Conservation (phyloP, 2,329 filamentous ascomycete genomes). For the Setomelanomma holmii region DNA sequence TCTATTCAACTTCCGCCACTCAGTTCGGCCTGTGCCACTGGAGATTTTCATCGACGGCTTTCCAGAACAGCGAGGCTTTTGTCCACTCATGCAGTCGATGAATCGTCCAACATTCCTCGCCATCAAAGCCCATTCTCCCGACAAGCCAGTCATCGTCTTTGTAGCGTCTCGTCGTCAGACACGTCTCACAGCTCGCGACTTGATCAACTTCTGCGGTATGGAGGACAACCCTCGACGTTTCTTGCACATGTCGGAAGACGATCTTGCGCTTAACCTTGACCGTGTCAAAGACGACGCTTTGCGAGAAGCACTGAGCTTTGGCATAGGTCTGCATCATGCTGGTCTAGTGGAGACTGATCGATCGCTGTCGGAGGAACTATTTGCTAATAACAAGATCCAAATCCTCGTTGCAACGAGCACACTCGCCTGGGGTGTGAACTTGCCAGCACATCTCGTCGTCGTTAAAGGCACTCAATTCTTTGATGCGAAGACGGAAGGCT, state of each 20-base stretch:
- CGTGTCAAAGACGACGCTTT: constrained; percentile 92
- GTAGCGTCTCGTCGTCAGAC: constrained; percentile 96
- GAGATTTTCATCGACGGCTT: constrained; percentile 99
- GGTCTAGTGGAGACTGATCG: constrained; percentile 95
- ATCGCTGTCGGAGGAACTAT: constrained; percentile 89
- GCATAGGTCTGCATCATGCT: constrained; percentile 95
- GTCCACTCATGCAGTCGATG: constrained; percentile 98
- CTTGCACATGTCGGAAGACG: constrained; percentile 92
- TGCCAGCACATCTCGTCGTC: constrained; percentile 94
- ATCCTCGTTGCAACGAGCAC: constrained; percentile 96
- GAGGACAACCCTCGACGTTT: constrained; percentile 96
- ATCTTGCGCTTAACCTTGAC: constrained; percentile 84
- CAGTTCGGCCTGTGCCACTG: constrained; percentile 91
- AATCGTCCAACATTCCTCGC: constrained; percentile 95
- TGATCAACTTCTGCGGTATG: constrained; percentile 98
- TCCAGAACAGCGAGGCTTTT: constrained; percentile 92
- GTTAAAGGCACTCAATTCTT: constrained; percentile 99
- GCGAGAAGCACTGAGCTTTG: constrained; percentile 93
- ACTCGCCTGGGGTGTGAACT: constrained; percentile 96
- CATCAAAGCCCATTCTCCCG: constrained; percentile 94
- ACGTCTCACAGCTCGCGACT: constrained; percentile 89
- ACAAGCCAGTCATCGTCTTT: constrained; percentile 98
- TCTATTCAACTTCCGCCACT: constrained; percentile 96
- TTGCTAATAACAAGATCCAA: constrained; percentile 97
- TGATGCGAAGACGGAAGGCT: constrained; percentile 95